Percentiles rank a stretch among this genome's conserved stretches.
These are phyloP conservation scores for Aspergillus felis DNA, from an alignment of 2,329 filamentous ascomycete genomes.

Conservation along the genomic window DNA sequence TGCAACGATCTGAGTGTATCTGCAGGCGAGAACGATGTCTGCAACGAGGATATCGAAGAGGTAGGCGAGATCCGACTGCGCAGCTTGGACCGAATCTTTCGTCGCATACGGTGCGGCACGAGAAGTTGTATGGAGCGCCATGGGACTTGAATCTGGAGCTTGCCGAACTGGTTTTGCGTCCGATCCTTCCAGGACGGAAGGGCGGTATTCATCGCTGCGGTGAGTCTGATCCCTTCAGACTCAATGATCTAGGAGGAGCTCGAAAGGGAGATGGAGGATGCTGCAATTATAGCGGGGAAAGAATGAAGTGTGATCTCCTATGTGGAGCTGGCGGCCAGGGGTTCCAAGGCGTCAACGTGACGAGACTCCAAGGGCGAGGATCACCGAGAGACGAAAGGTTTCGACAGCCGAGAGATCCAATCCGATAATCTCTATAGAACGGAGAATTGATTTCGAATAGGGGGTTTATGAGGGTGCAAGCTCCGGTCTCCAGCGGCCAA, in stretches of 20 bases:
- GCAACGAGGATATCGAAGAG: slow-evolving; percentile 69
- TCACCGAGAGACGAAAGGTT: slow-evolving; percentile 7
- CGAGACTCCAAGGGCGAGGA: slow-evolving; percentile 1
- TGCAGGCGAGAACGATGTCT: slow-evolving; percentile 76
- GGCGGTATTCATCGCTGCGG: slow-evolving; percentile 31
- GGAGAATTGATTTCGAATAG: slow-evolving; percentile 9
- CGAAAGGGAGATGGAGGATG: not conserved
- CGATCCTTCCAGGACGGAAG: slow-evolving; percentile 47
- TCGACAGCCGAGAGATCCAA: slow-evolving; percentile 12
- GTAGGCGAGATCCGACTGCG: slow-evolving; percentile 63
- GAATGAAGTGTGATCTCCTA: slow-evolving; percentile 2
- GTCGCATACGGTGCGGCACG: slow-evolving; percentile 62
- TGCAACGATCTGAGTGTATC: slow-evolving; percentile 74
- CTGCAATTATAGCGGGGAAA: not conserved
- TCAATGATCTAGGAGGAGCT: not conserved
- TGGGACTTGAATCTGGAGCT: slow-evolving; percentile 45
- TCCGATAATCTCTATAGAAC: slow-evolving; percentile 7
- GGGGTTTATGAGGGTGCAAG: slow-evolving; percentile 10
- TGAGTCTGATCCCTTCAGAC: slow-evolving; percentile 10
- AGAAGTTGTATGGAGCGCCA: slow-evolving; percentile 48
- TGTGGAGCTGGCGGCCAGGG: slow-evolving; percentile 15
- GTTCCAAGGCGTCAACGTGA: slow-evolving; percentile 18
- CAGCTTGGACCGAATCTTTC: slow-evolving; percentile 66
- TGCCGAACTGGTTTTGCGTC: slow-evolving; percentile 41
- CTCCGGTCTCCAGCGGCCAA: slow-evolving; percentile 24